Evolutionary conservation across 129 eudicot genomes (phyloP), one percentile per base, ranked within the genome.

Genomic region (Daucus carota): DNA sequence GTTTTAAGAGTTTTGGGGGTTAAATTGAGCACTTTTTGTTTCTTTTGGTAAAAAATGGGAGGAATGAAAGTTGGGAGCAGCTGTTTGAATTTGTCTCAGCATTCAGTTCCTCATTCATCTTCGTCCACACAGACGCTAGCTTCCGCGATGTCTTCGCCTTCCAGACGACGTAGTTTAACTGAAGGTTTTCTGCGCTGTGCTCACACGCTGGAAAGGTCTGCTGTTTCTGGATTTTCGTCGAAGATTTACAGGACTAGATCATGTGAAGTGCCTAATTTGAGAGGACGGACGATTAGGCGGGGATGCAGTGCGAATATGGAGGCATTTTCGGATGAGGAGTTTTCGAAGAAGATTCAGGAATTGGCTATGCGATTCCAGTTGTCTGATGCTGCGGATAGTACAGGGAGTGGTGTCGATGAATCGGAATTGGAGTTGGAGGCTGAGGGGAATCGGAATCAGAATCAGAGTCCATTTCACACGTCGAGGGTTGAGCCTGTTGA

Each of bases 251-350:
- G 96, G 78, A 80, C 93, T 76, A 79, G 81, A 12, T 89, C 97
- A 8, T 83, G 80, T 22, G 92, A 88, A 72, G 47, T 22, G 22
- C 75, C 73, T n/a, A 76, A 81, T 44, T 47, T 80, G 4, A 74
- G 80, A 62, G 36, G 42, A 54, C 41, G 74, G 4, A 57, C 83
- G 1, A 77, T 86, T 70, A 79, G 78, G 77, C 62, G 91, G 63
- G 82, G 87, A 17, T 81, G 77, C 26, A 87, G 93, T 69, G 91
- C 92, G 11, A 88, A 84, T 52, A 81, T 91, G 68, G 90, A 84
- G 80, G 82, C 87, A 18, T 89, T 87, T 66, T 91, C 97, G 4
- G 98, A 91, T 31, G 97, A 94, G 13, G 96, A 89, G 18, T 90
- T 88, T 72, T 81, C 89, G 18, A 82, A 54, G 74, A 79, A 85